phyloP scores from a whole-genome alignment of 2,329 filamentous ascomycete species.

The Leptographium flavum region DNA sequence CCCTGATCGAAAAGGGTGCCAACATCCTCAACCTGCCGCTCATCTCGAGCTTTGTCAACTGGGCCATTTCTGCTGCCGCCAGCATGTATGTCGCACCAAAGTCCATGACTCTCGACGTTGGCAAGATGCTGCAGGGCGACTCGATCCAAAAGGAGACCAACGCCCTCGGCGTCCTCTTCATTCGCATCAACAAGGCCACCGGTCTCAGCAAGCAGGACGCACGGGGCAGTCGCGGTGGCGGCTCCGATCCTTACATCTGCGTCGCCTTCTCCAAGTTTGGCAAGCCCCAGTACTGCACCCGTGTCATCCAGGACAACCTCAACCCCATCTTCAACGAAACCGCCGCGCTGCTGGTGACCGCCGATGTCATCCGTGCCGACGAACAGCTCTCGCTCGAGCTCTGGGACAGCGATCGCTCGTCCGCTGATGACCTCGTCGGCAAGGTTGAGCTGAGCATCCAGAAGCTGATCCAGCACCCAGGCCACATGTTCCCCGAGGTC shows the following conservation, averaged over 20 bases:
- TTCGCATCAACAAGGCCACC: slow-evolving; percentile 77
- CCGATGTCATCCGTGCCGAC: slow-evolving; percentile 82
- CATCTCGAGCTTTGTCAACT: slow-evolving; percentile 95
- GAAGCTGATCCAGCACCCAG: slow-evolving; percentile 86
- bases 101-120: slow-evolving; percentile 80
- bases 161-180: slow-evolving; percentile 79
- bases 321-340: slow-evolving; percentile 90
- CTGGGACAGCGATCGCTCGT: slow-evolving; percentile 90
- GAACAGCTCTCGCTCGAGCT: slow-evolving; percentile 88
- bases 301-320: slow-evolving; percentile 86
- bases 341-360: slow-evolving; percentile 70
- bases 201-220: slow-evolving; percentile 85
- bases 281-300: slow-evolving; percentile 95
- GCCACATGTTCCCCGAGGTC: slow-evolving; percentile 80
- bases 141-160: slow-evolving; percentile 80
- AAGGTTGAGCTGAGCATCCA: slow-evolving; percentile 90
- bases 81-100: slow-evolving; percentile 92
- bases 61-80: slow-evolving; percentile 74
- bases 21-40: slow-evolving; percentile 85
- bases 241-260: slow-evolving; percentile 91
- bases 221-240: slow-evolving; percentile 69
- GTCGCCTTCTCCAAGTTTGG: slow-evolving; percentile 91
- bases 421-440: slow-evolving; percentile 86
- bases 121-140: slow-evolving; percentile 82
- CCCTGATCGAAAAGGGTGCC: slow-evolving; percentile 80